These are phyloP conservation scores for Leccinum obscurum DNA, from an alignment of 768 basidiomycete species.

Conservation along the genomic window DNA sequence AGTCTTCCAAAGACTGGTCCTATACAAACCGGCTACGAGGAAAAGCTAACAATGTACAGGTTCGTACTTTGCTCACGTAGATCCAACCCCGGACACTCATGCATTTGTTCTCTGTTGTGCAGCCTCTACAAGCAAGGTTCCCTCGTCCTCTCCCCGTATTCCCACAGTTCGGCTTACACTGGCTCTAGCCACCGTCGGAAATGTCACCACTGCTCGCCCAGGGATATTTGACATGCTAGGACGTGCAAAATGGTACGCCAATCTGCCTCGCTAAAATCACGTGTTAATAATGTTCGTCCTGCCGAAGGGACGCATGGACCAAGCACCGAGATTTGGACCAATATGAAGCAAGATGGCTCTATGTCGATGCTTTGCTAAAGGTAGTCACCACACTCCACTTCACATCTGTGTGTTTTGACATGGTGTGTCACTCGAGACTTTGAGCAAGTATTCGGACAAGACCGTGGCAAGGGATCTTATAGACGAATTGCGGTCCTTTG, in stretches of 20 bases:
- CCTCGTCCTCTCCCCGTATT: background rate
- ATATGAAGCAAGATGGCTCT: constrained; percentile 83
- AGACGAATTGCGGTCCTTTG: constrained; percentile 74
- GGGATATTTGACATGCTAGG: constrained; percentile 91
- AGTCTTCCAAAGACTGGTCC: constrained; percentile 90
- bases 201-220: constrained; percentile 76
- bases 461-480: constrained; percentile 74
- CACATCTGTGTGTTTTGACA: constrained; percentile 2
- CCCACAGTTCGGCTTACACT: constrained; percentile 1
- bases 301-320: constrained; percentile 87
- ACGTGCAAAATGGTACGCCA: constrained; percentile 83
- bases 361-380: constrained; percentile 86
- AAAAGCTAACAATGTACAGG: constrained; percentile 94
- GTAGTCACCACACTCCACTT: constrained; percentile 38
- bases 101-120: constrained; percentile 1
- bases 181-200: constrained; percentile 79
- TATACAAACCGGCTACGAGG: constrained; percentile 94
- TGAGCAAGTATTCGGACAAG: constrained; percentile 82
- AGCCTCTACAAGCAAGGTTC: constrained; percentile 94
- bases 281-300: constrained; percentile 15
- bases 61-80: constrained; percentile 31
- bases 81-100: constrained; percentile 8
- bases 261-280: constrained; percentile 15
- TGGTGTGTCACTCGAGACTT: constrained; percentile 46
- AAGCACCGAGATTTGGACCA: constrained; percentile 83